A percentile compares a stretch with the other conserved stretches of the same genome.
These are phyloP conservation scores for Maudiozyma pseudohumilis DNA, from an alignment of 805 yeast genomes.

Conservation along the genomic window DNA sequence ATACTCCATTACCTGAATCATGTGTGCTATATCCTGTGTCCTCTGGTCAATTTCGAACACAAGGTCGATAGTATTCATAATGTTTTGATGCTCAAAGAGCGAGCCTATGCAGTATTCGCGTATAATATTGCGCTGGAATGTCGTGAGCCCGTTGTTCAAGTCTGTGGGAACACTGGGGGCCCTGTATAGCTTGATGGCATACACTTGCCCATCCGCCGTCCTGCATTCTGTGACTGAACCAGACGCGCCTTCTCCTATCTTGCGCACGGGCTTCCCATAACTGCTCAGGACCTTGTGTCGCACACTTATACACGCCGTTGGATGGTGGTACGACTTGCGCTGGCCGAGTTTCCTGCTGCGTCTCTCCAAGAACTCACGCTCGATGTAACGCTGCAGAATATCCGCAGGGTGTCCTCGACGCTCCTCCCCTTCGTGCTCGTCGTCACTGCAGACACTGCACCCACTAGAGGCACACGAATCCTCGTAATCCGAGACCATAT, in stretches of 20 bases:
- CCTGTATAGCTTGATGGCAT: conserved; percentile 76
- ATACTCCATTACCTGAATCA: conserved; percentile 71
- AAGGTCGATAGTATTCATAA: conserved; percentile 73
- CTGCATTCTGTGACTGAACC: conserved; percentile 82
- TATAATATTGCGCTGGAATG: conserved; percentile 64
- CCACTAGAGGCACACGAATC: no score
- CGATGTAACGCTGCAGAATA: conserved; percentile 20
- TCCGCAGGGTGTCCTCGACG: conserved; percentile 27
- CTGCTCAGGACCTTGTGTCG: conserved; percentile 31
- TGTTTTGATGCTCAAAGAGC: conserved; percentile 63
- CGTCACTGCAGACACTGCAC: no score
- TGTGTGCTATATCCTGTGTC: conserved; percentile 38
- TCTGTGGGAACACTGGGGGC: no score
- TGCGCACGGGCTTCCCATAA: conserved; percentile 65
- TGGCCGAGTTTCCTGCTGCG: conserved; percentile 18
- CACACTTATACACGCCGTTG: conserved; percentile 27
- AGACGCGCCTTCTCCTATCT: conserved; percentile 88
- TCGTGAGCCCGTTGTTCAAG: conserved; percentile 28
- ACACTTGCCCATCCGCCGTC: conserved; percentile 50
- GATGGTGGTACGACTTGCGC: background rate
- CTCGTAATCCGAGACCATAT: no score
- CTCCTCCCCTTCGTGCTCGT: no score
- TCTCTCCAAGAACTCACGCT: conserved; percentile 25
- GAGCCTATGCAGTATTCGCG: conserved; percentile 80
- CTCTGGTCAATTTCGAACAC: conserved; percentile 44